Conservation (phyloP, 495 filamentous ascomycete genomes). For the Ascodesmis nigricans region DNA sequence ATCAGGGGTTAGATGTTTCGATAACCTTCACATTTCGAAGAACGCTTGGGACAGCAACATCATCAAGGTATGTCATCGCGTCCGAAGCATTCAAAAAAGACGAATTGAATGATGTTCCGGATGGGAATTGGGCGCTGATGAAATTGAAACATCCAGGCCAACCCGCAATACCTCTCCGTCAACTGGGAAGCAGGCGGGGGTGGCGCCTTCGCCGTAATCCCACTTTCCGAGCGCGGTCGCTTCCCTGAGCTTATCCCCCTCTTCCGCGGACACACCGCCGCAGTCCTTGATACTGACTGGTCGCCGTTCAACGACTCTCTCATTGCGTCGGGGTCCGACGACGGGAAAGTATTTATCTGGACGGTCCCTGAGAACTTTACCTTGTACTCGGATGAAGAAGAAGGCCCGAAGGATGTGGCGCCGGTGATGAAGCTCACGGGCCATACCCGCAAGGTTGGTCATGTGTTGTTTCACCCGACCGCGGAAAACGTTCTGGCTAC, state of each 20-base stretch:
- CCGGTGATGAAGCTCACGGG: constrained; percentile 63
- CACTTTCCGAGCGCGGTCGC: constrained; percentile 66
- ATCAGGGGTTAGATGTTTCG: no score
- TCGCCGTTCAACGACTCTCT: constrained; percentile 85
- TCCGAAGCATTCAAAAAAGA: constrained; percentile 5
- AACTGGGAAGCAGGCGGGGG: constrained; percentile 98
- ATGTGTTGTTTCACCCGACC: constrained; percentile 91
- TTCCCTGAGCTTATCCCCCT: constrained; percentile 81
- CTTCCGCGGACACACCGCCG: constrained; percentile 86
- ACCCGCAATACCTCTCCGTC: constrained; percentile 85
- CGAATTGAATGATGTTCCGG: not conserved
- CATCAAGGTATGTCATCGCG: constrained; percentile 45
- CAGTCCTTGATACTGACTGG: constrained; percentile 96
- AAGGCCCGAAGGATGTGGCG: constrained; percentile 50
- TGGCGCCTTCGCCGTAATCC: constrained; percentile 92
- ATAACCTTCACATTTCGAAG: constrained; percentile 78
- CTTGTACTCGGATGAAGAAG: constrained; percentile 59
- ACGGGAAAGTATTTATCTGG: constrained; percentile 94
- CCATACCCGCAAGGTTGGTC: constrained; percentile 77
- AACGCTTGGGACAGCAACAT: constrained; percentile 99
- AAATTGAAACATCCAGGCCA: constrained; percentile 35
- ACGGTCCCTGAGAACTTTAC: constrained; percentile 77
- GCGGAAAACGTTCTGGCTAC: constrained; percentile 92
- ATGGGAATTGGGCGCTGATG: no score
- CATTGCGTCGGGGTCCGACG: constrained; percentile 84